These are phyloP conservation scores for Thermomucor indicae-seudaticae DNA, from an alignment of 371 early-diverging fungal species.

Conservation along the genomic window DNA sequence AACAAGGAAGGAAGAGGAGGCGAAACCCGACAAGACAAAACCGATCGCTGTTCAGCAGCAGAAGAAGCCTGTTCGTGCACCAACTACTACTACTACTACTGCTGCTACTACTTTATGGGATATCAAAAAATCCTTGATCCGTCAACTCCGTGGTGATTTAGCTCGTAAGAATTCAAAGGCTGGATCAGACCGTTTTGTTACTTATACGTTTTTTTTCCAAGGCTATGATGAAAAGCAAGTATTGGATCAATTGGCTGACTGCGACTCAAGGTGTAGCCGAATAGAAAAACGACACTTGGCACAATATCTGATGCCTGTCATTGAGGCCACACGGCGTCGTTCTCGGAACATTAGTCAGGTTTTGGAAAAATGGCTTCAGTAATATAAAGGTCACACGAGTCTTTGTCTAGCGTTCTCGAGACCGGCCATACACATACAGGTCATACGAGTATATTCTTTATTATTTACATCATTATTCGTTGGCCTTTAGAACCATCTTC, in stretches of 20 bases:
- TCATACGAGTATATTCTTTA: too few species aligned
- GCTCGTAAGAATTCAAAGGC: neutral
- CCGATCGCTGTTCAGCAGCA: neutral
- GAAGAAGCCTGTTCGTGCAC: neutral
- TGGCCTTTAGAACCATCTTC: conserved; percentile 44
- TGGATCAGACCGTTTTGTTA: neutral
- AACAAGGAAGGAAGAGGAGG: neutral
- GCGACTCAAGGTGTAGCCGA: neutral
- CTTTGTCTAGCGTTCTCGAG: too few species aligned
- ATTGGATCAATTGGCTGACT: neutral
- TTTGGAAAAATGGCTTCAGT: conserved; percentile 2
- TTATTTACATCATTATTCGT: too few species aligned
- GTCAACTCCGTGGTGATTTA: conserved; percentile 1
- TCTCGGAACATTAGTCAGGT: neutral
- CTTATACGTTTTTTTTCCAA: neutral
- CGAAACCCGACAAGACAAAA: neutral
- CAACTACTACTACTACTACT: neutral
- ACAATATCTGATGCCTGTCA: neutral
- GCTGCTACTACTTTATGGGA: neutral
- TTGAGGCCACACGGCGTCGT: neutral
- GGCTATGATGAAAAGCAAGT: neutral
- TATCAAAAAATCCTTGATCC: conserved; percentile 1
- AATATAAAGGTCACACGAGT: too few species aligned
- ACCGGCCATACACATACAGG: too few species aligned
- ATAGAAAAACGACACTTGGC: conserved; percentile 6